A percentile compares a stretch with the other conserved stretches of the same genome.
phyloP scores from a whole-genome alignment of 805 yeast genomes.

The Hanseniaspora osmophila region DNA sequence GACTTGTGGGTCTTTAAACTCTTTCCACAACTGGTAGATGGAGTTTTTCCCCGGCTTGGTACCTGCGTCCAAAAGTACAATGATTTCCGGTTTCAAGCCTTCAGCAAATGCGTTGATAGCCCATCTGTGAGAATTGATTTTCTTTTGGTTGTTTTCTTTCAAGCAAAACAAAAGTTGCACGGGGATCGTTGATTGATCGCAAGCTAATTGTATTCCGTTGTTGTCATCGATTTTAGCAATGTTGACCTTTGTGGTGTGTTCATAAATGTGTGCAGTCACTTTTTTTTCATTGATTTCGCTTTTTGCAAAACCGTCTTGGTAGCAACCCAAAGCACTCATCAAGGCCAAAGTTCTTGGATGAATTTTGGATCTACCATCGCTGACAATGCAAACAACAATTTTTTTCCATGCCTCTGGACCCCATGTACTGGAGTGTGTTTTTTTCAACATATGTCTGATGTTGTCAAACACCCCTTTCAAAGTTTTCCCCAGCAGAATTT shows the following conservation, averaged over 20 bases:
- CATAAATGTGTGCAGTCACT: constrained; percentile 81
- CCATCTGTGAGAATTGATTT: constrained; percentile 95
- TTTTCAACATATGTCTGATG: constrained; percentile 54
- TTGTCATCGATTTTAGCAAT: constrained; percentile 52
- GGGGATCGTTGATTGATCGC: constrained; percentile 46
- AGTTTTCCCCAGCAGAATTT: constrained; percentile 67
- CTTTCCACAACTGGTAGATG: constrained; percentile 78
- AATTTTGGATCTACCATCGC: constrained; percentile 83
- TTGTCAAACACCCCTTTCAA: constrained; percentile 84
- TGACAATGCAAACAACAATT: constrained; percentile 75
- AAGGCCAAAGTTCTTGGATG: constrained; percentile 67
- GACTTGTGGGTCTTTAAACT: constrained; percentile 63
- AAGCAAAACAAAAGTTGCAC: constrained; percentile 80
- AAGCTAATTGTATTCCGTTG: constrained; percentile 35
- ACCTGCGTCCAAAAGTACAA: constrained; percentile 84
- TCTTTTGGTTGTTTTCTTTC: constrained; percentile 77
- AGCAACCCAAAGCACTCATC: constrained; percentile 76
- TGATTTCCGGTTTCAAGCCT: constrained; percentile 64
- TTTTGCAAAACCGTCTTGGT: constrained; percentile 92
- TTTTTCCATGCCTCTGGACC: constrained; percentile 95
- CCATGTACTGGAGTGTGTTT: constrained; percentile 64
- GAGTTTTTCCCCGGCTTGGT: constrained; percentile 80
- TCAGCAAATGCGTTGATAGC: constrained; percentile 87
- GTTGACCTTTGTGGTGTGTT: constrained; percentile 85
- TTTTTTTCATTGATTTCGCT: constrained; percentile 70